A percentile compares a stretch with the other conserved stretches of the same genome.
These are phyloP conservation scores for Camelina neglecta DNA, from an alignment of 345 rosid genomes.

Conservation along the genomic window DNA sequence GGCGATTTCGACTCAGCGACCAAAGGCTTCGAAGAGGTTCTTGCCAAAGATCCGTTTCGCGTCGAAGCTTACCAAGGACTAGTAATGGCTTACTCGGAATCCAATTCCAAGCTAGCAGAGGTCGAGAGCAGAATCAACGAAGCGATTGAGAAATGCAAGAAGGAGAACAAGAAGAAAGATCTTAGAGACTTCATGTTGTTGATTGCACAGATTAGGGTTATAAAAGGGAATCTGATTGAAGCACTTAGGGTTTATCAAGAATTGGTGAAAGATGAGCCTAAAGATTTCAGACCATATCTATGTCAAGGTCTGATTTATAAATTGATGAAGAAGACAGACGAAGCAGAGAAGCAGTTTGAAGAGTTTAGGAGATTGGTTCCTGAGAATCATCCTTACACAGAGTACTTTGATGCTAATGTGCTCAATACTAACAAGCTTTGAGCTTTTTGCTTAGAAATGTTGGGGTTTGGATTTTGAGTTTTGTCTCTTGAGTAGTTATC, in stretches of 20 bases:
- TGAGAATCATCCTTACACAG: slow-evolving; percentile 80
- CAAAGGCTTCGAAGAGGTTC: slow-evolving; percentile 63
- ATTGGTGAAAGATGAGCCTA: slow-evolving; percentile 81
- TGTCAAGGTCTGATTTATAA: slow-evolving; percentile 88
- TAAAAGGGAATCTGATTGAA: slow-evolving; percentile 61
- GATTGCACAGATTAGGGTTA: slow-evolving; percentile 75
- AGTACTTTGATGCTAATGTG: slow-evolving; percentile 74
- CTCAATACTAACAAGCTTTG: slow-evolving; percentile 46
- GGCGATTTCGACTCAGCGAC: slow-evolving; percentile 71
- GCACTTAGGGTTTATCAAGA: slow-evolving; percentile 83
- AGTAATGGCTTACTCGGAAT: slow-evolving; percentile 64
- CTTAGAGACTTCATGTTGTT: slow-evolving; percentile 76
- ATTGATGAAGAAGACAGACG: slow-evolving; percentile 73
- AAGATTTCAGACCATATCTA: slow-evolving; percentile 85
- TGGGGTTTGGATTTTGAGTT: neutral
- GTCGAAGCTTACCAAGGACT: slow-evolving; percentile 91
- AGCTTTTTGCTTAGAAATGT: slow-evolving; percentile 11
- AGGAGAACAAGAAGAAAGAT: slow-evolving; percentile 62
- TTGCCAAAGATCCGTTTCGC: slow-evolving; percentile 67
- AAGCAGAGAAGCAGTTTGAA: slow-evolving; percentile 83
- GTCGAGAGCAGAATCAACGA: slow-evolving; percentile 60
- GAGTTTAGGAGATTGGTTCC: slow-evolving; percentile 84
- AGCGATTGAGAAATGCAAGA: slow-evolving; percentile 77
- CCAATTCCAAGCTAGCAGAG: slow-evolving; percentile 51
- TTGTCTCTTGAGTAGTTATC: neutral